Percentiles rank a stretch among this genome's conserved stretches.
Conservation (phyloP, 1,284 basidiomycete species). For the Rhodotorula sp. region DNA sequence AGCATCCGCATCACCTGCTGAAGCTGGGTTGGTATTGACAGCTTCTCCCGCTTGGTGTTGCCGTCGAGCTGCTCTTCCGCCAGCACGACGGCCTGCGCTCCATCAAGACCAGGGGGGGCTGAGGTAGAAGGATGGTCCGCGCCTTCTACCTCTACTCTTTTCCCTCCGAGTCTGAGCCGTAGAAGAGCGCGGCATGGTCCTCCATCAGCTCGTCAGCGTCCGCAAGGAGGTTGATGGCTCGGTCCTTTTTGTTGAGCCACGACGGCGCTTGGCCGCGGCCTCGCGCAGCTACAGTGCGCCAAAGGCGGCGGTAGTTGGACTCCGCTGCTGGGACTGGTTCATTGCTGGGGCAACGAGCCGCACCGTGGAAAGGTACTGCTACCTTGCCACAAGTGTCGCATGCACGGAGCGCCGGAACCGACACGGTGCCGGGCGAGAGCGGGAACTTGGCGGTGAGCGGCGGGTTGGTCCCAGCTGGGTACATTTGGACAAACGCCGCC, state of each 20-base stretch:
- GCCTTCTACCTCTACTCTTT: not conserved
- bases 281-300: not conserved
- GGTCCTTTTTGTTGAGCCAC: not conserved
- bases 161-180: not conserved
- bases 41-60: not conserved
- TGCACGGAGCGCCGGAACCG: not conserved
- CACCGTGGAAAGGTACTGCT: not conserved
- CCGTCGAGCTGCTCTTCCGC: not conserved
- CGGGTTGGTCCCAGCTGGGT: not conserved
- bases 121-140: not conserved
- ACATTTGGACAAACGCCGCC: not conserved
- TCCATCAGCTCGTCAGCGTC: not conserved
- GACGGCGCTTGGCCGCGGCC: not conserved
- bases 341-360: not conserved
- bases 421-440: not conserved
- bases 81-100: not conserved
- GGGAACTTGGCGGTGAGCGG: conserved; percentile 1
- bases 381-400: not conserved
- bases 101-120: not conserved
- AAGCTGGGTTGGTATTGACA: not conserved
- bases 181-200: not conserved
- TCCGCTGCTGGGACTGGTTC: not conserved
- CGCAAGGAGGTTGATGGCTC: not conserved
- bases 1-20: not conserved
- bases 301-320: not conserved